Evolutionary conservation across 495 filamentous ascomycete genomes (phyloP).

Genomic region (Xylaria castorea): DNA sequence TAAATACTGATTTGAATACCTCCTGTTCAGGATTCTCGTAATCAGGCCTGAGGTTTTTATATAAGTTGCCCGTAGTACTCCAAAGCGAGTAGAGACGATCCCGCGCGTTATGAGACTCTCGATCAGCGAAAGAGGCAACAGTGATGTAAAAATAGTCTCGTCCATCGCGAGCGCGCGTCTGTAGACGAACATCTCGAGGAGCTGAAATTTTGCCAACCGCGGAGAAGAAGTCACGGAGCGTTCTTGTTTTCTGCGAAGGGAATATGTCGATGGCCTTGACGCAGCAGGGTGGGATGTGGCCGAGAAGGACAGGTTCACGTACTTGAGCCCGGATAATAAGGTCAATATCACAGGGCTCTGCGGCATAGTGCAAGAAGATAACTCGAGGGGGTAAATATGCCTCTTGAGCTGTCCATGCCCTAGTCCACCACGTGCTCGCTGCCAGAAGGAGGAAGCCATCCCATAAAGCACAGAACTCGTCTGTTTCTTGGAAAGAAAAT

Average conservation of each 20-base stretch:
- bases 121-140: not conserved
- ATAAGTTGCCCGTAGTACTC: not conserved
- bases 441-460: not conserved
- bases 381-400: not conserved
- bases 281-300: not conserved
- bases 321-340: not conserved
- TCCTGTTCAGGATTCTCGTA: not conserved
- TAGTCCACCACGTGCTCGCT: not conserved
- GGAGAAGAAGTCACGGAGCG: not conserved
- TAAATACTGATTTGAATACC: not conserved
- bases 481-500: not conserved
- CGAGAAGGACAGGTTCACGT: not conserved
- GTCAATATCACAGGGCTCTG: not conserved
- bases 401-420: not conserved
- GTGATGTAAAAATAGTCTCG: not conserved
- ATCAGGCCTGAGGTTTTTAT: not conserved
- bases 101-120: not conserved
- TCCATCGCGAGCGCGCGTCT: not conserved
- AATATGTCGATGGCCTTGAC: not conserved
- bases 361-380: not conserved
- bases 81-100: conserved; percentile 3
- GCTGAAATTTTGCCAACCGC: not conserved
- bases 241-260: not conserved
- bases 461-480: not conserved
- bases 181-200: not conserved